Evolutionary conservation across 495 filamentous ascomycete genomes (phyloP).

Genomic region (Xylaria intraflava): DNA sequence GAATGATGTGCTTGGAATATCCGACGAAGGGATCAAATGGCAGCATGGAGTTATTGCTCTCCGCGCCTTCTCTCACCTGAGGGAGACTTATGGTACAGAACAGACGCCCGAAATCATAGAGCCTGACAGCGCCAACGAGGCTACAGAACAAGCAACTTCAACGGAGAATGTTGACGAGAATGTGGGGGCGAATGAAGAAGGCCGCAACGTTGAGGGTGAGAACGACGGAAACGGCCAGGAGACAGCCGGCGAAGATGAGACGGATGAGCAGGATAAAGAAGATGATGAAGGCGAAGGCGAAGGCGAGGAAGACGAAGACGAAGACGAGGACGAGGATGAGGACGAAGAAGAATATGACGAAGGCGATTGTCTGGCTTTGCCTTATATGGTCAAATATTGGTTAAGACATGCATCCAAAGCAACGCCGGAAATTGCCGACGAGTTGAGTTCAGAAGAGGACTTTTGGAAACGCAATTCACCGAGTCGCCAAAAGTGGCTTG

Average conservation of each 20-base stretch:
- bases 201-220: slow-evolving; percentile 4
- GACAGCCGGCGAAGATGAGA: slow-evolving; percentile 1
- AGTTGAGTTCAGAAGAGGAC: slow-evolving; percentile 25
- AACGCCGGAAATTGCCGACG: slow-evolving; percentile 31
- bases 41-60: slow-evolving; percentile 34
- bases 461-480: slow-evolving; percentile 30
- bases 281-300: not conserved
- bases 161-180: not conserved
- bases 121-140: slow-evolving; percentile 1
- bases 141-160: not conserved
- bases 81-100: slow-evolving; percentile 20
- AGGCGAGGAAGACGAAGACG: not conserved
- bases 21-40: slow-evolving; percentile 31
- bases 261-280: not conserved
- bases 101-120: not conserved
- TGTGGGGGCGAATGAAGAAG: slow-evolving; percentile 4
- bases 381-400: slow-evolving; percentile 34
- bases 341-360: slow-evolving; percentile 14
- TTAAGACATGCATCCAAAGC: slow-evolving; percentile 32
- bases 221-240: slow-evolving; percentile 9
- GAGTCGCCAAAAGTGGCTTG: slow-evolving; percentile 30
- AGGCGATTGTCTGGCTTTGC: slow-evolving; percentile 1
- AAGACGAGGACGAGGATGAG: slow-evolving; percentile 6
- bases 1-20: slow-evolving; percentile 26
- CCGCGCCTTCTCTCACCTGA: slow-evolving; percentile 30